Base-by-base conservation (phyloP, 306 rosid genomes). In the Acmispon strigosus region DNA sequence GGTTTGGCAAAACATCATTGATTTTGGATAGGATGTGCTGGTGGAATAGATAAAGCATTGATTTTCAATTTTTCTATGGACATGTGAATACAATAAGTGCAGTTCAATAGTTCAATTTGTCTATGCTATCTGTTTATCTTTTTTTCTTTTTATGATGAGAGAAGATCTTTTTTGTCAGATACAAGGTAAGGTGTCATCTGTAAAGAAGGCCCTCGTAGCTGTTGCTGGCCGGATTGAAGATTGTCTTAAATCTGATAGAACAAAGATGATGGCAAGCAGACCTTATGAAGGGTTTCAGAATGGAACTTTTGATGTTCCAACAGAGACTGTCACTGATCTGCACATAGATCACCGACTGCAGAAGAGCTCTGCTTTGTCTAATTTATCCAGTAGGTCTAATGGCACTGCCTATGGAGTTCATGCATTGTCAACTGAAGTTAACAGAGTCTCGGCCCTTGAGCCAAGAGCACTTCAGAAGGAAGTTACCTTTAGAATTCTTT, bases 121-220 rank as follows among this genome's bases (percentile, higher is more conserved):
- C 37, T 64, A 45, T 73, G 57, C 76, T 53, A 41, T 67, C 27
- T 19, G 0, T 19, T 29, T 32, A 42, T 67, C 19, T 15, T 39
- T 19, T 29, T 34, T 51, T 55, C 19, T 48, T 60, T 14, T 2
- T 51, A 62, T 54, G 32, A 78, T 49, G 37, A 72, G 44, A 54
- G 41, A 73, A 49, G 15, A 39, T 73, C 62, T 61, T 16, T 69
- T 18, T 55, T 50, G 74, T 78, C 88, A 94, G 98, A 89, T 94
- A 62, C 92, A 94, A 91, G 99, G 99, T 48, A 69, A 77, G 63
- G 74, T 84, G 50, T 76, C 82, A 62, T 82, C 92, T 41, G 92
- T 94, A 10, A 94, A 84, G 86, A 91, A 75, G 77, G 97, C 93
- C 63, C 90, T 94, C 55, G 17, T 94, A 78, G 94, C 97, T 16